phyloP scores from a whole-genome alignment of 2,329 filamentous ascomycete species.

The Tolypocladium pustulatum region DNA sequence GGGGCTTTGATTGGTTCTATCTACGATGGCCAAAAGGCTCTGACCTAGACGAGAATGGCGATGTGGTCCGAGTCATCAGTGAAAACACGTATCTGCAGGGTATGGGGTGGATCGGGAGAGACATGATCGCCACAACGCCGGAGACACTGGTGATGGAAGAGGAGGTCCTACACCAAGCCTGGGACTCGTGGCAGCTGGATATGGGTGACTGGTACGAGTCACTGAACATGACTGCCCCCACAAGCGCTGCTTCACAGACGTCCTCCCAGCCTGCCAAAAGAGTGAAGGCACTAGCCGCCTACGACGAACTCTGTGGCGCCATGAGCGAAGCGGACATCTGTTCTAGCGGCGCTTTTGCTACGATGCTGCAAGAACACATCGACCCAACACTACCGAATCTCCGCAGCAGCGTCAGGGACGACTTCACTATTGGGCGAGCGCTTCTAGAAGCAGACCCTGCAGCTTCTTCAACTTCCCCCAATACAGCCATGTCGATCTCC shows the following conservation, averaged over 20 bases:
- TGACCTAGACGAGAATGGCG: slow-evolving; percentile 56
- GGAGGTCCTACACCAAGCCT: slow-evolving; percentile 53
- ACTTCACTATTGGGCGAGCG: slow-evolving; percentile 37
- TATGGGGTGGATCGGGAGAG: slow-evolving; percentile 68
- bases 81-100: slow-evolving; percentile 64
- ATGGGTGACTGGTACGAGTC: slow-evolving; percentile 44
- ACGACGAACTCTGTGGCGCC: slow-evolving; percentile 43
- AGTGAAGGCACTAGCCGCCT: slow-evolving; percentile 32
- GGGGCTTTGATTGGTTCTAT: slow-evolving; percentile 84
- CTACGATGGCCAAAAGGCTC: slow-evolving; percentile 63
- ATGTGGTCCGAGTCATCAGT: slow-evolving; percentile 69
- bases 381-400: slow-evolving; percentile 56
- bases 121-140: slow-evolving; percentile 32
- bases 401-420: slow-evolving; percentile 32
- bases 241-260: slow-evolving; percentile 8
- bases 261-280: slow-evolving; percentile 8
- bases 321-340: slow-evolving; percentile 59
- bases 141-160: slow-evolving; percentile 38
- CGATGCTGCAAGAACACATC: slow-evolving; percentile 34
- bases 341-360: slow-evolving; percentile 36
- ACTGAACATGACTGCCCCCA: slow-evolving; percentile 27
- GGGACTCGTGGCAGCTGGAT: slow-evolving; percentile 58
- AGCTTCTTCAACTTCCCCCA: slow-evolving; percentile 16
- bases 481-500: slow-evolving; percentile 15
- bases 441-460: slow-evolving; percentile 35